phyloP scores from a whole-genome alignment of 805 yeast species.

The Myxozyma sirexii region DNA sequence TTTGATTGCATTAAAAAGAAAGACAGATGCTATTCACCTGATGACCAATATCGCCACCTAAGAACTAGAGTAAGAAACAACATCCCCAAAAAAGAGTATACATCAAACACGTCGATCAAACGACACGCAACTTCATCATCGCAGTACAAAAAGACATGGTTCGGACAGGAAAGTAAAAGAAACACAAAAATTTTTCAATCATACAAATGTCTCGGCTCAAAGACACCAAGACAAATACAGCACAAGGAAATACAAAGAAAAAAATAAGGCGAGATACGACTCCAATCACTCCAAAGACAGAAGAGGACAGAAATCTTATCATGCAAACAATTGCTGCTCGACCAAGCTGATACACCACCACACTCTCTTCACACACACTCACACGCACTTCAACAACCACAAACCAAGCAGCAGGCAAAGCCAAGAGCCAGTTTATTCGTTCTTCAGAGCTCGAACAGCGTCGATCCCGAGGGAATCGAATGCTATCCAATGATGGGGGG shows the following conservation, averaged over 20 bases:
- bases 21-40: conserved; percentile 32
- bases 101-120: conserved; percentile 4
- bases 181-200: no score
- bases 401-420: background rate
- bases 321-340: conserved; percentile 1
- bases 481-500: background rate
- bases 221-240: background rate
- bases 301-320: no score
- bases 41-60: conserved; percentile 38
- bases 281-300: background rate
- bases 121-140: conserved; percentile 12
- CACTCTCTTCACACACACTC: conserved; percentile 15
- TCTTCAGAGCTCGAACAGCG: conserved; percentile 18
- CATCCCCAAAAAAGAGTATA: conserved; percentile 10
- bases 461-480: conserved; percentile 3
- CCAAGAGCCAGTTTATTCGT: conserved; percentile 11
- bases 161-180: background rate
- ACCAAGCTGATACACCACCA: conserved; percentile 10
- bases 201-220: no score
- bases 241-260: background rate
- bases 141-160: background rate
- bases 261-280: background rate
- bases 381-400: conserved; percentile 22
- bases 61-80: conserved; percentile 23
- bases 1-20: conserved; percentile 7